A percentile compares a stretch with the other conserved stretches of the same genome.
phyloP scores from a whole-genome alignment of 139 green algal species.

The Haematococcus lacustris region DNA sequence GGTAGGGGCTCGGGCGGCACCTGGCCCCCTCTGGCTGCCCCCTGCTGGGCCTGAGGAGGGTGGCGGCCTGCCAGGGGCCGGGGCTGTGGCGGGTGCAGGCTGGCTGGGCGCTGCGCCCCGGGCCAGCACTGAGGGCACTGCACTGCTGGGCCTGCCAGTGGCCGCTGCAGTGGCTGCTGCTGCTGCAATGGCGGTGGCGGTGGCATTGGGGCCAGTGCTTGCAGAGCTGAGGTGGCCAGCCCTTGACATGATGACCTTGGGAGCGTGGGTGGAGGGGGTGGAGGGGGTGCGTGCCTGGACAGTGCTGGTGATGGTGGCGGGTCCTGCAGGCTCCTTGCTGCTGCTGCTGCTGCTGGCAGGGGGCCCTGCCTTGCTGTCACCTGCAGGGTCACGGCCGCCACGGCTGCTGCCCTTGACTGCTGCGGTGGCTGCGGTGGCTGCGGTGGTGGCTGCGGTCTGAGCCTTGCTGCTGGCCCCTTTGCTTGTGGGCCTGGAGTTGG shows the following conservation, averaged over 20 bases:
- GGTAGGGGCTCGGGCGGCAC: no score
- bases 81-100: no score
- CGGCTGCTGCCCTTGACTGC: background rate
- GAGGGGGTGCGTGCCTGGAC: background rate
- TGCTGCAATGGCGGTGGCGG: background rate
- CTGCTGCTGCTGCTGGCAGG: background rate
- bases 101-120: no score
- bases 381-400: background rate
- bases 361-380: background rate
- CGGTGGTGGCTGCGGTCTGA: background rate
- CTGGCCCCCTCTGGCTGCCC: no score
- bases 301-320: background rate
- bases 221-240: no score
- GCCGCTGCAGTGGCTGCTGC: background rate
- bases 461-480: no score
- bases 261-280: background rate
- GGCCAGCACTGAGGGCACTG: background rate
- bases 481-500: no score
- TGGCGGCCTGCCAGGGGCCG: no score
- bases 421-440: background rate
- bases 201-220: background rate
- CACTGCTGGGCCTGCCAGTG: no score
- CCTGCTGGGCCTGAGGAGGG: no score
- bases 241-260: no score
- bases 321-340: background rate